Base-by-base conservation (phyloP, 805 yeast genomes). In the Saccharomycopsis guyanensis region DNA sequence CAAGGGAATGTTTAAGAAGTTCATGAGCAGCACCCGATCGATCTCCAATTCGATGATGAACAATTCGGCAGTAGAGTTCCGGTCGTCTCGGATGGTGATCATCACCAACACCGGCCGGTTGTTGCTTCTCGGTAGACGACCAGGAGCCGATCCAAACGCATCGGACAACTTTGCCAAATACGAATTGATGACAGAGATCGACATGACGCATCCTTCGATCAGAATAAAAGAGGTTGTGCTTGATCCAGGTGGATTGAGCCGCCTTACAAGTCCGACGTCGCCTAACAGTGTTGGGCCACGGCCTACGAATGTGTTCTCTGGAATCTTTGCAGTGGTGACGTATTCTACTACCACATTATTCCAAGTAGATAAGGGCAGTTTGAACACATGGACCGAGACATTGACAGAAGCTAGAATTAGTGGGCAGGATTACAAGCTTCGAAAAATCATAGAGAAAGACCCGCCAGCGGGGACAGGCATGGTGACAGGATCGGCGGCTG, bases 101-200 rank as follows among this genome's bases (percentile, higher is more conserved):
- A 61, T 77, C 1, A 77, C 82, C 2, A 64, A 75, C 0, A 69
- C 68, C 53, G 83, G 82, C 2, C 57, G 82, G 38, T 76, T 71
- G 0, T 58, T 77, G 44, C 50, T 76, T 2, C 70, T 77, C 38
- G 56, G 60, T 42, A 56, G 70, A 19, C 20, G 18, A 4, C 40
- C 42, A 13, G n/a, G 19, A 4, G 22, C 25, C 4, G n/a, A 22
- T 16, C 24, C 32, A 10, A 4, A 13, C 15, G 36, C 32, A 5
- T 13, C 12, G 13, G 50, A 41, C 37, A 32, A 20, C 19, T 25
- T n/a, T 33, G 23, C 13, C 4, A 65, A 63, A 32, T 73, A 70
- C 55, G 66, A 66, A 50, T 56, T 75, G 45, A 59, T 69, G 3
- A 57, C 68, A 15, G 82, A 76, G 49, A 62, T 77, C 37, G 70